Evolutionary conservation across 495 filamentous ascomycete species (phyloP).

Genomic region (Xeromyces bisporus): DNA sequence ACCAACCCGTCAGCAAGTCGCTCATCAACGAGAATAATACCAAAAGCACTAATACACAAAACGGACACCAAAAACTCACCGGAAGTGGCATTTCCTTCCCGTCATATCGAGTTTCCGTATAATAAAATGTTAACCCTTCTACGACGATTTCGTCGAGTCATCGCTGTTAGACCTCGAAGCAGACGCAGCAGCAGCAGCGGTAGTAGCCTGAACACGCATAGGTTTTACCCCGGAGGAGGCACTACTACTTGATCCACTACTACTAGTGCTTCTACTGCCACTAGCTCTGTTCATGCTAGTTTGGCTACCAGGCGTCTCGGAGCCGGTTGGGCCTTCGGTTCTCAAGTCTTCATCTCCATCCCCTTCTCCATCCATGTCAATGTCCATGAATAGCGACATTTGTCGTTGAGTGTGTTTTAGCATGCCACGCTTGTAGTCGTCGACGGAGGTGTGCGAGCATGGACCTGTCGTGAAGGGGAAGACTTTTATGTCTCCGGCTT

Average conservation of each 20-base stretch:
- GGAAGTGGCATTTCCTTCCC: conserved; percentile 7
- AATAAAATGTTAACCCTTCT: conserved; percentile 9
- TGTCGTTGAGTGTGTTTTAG: conserved; percentile 29
- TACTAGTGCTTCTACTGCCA: conserved; percentile 10
- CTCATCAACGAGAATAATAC: too few relatives aligned
- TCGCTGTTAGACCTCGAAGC: conserved; percentile 1
- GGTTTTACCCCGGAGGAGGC: conserved; percentile 6
- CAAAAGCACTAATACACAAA: too few relatives aligned
- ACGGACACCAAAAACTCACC: too few relatives aligned
- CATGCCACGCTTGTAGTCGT: conserved; percentile 32
- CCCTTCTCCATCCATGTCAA: conserved; percentile 14
- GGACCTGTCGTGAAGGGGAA: neutral
- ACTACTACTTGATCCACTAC: conserved; percentile 3
- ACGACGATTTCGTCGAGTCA: conserved; percentile 1
- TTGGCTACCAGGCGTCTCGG: conserved; percentile 14
- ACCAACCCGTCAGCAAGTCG: too few relatives aligned
- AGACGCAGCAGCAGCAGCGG: neutral
- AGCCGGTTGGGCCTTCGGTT: conserved; percentile 6
- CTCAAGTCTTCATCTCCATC: conserved; percentile 13
- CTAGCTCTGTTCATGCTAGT: conserved; percentile 18
- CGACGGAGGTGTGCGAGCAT: conserved; percentile 15
- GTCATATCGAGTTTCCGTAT: conserved; percentile 7
- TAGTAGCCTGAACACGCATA: conserved; percentile 3
- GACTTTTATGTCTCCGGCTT: too few relatives aligned
- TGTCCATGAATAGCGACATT: conserved; percentile 19